Evolutionary conservation across 2,329 filamentous ascomycete genomes (phyloP), one percentile per base, ranked within the genome.

Genomic region (Acarospora socialis): DNA sequence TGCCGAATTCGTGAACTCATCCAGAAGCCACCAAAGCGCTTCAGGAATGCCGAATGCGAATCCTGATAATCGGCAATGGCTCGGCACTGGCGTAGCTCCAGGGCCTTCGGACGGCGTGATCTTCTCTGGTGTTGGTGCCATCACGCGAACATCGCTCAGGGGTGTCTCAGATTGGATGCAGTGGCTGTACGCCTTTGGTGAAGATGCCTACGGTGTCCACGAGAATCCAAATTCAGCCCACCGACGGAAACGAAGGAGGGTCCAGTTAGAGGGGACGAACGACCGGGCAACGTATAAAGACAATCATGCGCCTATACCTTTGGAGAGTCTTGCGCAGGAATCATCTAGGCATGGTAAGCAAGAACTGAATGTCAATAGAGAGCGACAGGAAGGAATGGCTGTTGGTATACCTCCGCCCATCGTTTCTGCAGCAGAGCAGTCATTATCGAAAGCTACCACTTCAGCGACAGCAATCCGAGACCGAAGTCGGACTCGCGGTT

Each of bases 81-180:
- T 92, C 16, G 84, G 84, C 1, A 67, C 66, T 7, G 81, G 80
- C 5, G 62, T 63, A 32, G 68, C 75, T 37, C 73, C 81, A 3
- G 64, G 66, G 2, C 67, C 77, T 6, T 71, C 81, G 35, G 87
- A 94, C 50, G 87, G 87, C 12, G 73, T 82, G 5, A 70, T 95
- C 20, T 95, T 95, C 47, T 68, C 87, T 5, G 87, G 87, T 0
- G 66, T 77, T 1, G 83, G 83, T 3, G 69, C 72, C 5, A 53
- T 95, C 26, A 77, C 79, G 8, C 67, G 73, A 33, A 66, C 66
- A 12, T 87, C 82, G 0, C 48, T 93, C 27, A 66, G 74, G 28
- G 73, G 78, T 45, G 51, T 94, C 16, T 77, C 79, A 1, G 70
- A 78, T 34, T 95, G 87, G 87, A 77, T 90, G 66, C 81, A 92